Base-by-base conservation (phyloP, 1,139 yeast species). In the Suhomyces maxii region DNA sequence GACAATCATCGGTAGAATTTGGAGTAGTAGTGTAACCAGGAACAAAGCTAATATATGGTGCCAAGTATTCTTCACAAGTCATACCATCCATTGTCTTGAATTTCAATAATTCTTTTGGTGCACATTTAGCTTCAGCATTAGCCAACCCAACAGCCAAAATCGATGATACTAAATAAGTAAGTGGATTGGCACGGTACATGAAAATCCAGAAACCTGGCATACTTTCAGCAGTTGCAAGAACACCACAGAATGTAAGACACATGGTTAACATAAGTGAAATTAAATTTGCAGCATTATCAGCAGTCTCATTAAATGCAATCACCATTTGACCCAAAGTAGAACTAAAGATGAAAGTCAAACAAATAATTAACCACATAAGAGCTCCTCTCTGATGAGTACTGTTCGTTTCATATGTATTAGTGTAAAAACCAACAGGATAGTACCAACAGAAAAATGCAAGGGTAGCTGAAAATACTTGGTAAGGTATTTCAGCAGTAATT, bases 401-500 rank as follows among this genome's bases (percentile, higher is more conserved):
- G 44, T 61, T 54, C 31, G 58, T 62, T 35, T 61, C 54, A 6
- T 64, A 64, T 7, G 89, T 86, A 61, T 84, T 84, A 9, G 59
- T 48, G 57, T 82, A 80, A 48, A 83, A 69, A 1, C 95, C 96
- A 52, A 87, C 80, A 7, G 96, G 95, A 61, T 86, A 89, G 66
- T 88, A 89, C 83, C 88, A 88, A 50, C 84, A 79, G 60, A 87
- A 79, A 69, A 76, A 89, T 3, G 85, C 76, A 6, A 86, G 26
- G 0, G 91, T 80, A 51, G 89, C 90, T 46, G 78, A 73, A 4
- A 83, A 49, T 13, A 82, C 56, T 59, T 86, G 86, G 85, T 88
- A 86, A 28, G 96, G 95, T 33, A 87, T 63, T 61, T 89, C 97
- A 33, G 80, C 84, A 14, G 83, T 65, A 39, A 89, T 71, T 65